A percentile compares a stretch with the other conserved stretches of the same genome.
Evolutionary conservation across 768 basidiomycete species (phyloP).

Genomic region (Kwoniella mangroviensis): DNA sequence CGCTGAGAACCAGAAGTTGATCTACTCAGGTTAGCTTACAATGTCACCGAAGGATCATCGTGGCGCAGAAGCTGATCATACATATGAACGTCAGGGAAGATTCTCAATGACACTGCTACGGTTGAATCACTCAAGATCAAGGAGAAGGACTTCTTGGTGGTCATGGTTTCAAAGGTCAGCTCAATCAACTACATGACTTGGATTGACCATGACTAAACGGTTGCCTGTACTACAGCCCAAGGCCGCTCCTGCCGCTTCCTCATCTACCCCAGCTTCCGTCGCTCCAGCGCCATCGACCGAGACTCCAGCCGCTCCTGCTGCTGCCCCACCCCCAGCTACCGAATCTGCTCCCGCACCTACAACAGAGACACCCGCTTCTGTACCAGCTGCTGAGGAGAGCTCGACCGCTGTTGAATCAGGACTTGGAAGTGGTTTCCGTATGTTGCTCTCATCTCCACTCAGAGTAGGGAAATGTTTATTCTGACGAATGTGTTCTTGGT

Average conservation of each 20-base stretch:
- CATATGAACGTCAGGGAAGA: conserved; percentile 70
- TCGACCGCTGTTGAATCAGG: conserved; percentile 53
- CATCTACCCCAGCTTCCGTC: conserved; percentile 57
- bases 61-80: neutral
- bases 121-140: conserved; percentile 88
- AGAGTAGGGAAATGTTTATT: neutral
- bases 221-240: too few species aligned
- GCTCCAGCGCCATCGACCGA: conserved; percentile 53
- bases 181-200: conserved; percentile 2
- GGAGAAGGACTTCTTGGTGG: conserved; percentile 98
- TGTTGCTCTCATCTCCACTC: conserved; percentile 6
- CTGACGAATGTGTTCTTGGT: neutral
- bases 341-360: conserved; percentile 58
- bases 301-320: conserved; percentile 52
- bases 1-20: conserved; percentile 81
- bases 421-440: conserved; percentile 46
- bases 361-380: conserved; percentile 51
- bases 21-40: conserved; percentile 76
- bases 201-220: too few species aligned
- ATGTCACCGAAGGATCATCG: neutral
- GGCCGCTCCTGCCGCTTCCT: conserved; percentile 53
- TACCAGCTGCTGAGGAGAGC: conserved; percentile 36
- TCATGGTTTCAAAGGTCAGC: conserved; percentile 94
- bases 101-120: conserved; percentile 83
- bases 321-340: conserved; percentile 36